Percentiles rank a stretch among this genome's conserved stretches.
phyloP scores from a whole-genome alignment of 306 rosid species.

The Quercus berberidifolia region DNA sequence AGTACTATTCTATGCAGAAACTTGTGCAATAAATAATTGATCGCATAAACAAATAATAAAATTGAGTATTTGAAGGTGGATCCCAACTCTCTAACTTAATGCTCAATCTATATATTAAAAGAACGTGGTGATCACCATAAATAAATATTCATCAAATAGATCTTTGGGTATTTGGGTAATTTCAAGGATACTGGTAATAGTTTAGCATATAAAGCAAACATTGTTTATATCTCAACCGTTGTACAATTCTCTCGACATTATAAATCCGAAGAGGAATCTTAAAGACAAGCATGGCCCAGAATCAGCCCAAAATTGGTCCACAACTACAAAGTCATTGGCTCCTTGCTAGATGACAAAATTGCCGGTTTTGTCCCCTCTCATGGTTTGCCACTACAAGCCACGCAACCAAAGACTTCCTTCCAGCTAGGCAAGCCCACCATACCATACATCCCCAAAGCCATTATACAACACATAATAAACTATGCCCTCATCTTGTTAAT shows the following conservation, averaged over 20 bases:
- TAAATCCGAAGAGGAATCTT: slow-evolving; percentile 17
- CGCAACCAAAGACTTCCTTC: not conserved
- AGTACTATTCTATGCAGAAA: no score
- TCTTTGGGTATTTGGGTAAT: no score
- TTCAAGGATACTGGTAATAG: no score
- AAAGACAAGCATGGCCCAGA: not conserved
- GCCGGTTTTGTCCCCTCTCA: slow-evolving; percentile 14
- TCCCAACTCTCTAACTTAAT: no score
- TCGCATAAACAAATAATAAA: no score
- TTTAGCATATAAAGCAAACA: not conserved
- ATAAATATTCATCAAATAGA: no score
- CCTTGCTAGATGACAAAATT: slow-evolving; percentile 8
- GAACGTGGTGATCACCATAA: no score
- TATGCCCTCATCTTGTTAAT: not conserved
- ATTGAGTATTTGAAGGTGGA: no score
- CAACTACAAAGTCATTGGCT: not conserved
- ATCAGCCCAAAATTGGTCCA: not conserved
- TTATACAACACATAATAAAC: not conserved
- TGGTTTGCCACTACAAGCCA: slow-evolving; percentile 13
- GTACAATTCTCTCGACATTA: slow-evolving; percentile 15
- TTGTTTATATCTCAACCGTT: not conserved
- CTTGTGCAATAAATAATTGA: no score
- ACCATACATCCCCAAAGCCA: not conserved
- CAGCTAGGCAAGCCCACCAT: not conserved
- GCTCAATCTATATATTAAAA: no score